Evolutionary conservation across 2,329 filamentous ascomycete species (phyloP), one percentile per base, ranked within the genome.

Genomic region (Mycocentrospora acerina): DNA sequence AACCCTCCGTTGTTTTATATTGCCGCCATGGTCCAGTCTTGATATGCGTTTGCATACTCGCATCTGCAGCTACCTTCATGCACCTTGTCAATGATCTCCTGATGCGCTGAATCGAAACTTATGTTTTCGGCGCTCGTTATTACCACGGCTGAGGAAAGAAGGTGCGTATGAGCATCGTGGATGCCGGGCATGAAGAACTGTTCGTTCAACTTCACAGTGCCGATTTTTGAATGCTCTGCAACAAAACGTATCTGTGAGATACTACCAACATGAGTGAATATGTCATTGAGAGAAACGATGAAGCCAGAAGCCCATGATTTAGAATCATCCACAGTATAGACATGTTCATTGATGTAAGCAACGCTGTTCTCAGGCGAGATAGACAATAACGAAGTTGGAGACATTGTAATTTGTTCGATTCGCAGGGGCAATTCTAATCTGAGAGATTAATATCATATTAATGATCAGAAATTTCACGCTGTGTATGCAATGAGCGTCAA

Each of bases 171-270:
- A 2, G 63, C 62, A 39, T 67, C 65, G 37, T 68, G 64, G 22
- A 68, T 64, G 1, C 64, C 65, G 1, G 65, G 64, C 65, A 68
- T 67, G 7, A 60, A 46, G 30, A 67, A 67, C 9, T 45, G 40
- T n/a, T 44, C 48, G 16, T 49, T 43, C 1, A 67, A 44, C 31
- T 68, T 54, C 19, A 56, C 53, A 4, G 46, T 36, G 6, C 60
- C 44, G 4, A 55, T 29, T 10, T 40, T 32, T 4, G 3, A 53
- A 3, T 39, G 7, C 15, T 44, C 37, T 2, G 57, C 57, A 6
- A 45, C 32, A 7, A 29, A 13, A 11, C 40, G 22, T 16, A 68
- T 40, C 2, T 60, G 51, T 8, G 48, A 37, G 6, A 42, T 57
- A 6, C 40, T 53, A 4, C 63, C 62, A 18, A 67, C 43, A 2